Evolutionary conservation across 2,329 filamentous ascomycete genomes (phyloP).

Genomic region (Cladophialophora carrionii): DNA sequence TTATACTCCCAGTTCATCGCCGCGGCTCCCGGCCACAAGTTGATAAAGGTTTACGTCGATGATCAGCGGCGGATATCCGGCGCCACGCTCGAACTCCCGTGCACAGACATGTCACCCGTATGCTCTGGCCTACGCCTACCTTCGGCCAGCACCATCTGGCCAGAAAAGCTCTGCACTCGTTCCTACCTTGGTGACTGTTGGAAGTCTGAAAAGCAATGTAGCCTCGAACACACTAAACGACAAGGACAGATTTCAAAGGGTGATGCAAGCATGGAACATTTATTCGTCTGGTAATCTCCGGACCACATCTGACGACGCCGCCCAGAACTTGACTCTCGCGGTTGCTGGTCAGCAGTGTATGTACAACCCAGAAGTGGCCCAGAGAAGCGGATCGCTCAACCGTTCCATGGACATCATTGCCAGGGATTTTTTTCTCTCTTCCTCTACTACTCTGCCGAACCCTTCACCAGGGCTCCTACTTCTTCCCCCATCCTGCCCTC

Average conservation of each 20-base stretch:
- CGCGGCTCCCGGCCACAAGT: neutral
- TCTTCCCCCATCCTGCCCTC: neutral
- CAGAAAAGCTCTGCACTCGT: too few relatives aligned
- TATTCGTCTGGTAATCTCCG: neutral
- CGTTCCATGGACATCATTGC: constrained; percentile 28
- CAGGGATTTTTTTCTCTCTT: constrained; percentile 3
- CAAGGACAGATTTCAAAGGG: neutral
- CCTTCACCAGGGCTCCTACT: neutral
- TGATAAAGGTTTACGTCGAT: neutral
- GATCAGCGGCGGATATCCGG: too few relatives aligned
- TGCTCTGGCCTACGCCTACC: neutral
- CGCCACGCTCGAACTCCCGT: neutral
- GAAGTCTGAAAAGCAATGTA: neutral
- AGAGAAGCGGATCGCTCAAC: constrained; percentile 4
- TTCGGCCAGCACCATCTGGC: too few relatives aligned
- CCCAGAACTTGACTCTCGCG: neutral
- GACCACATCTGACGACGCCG: neutral
- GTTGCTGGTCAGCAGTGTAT: neutral
- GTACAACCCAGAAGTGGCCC: neutral
- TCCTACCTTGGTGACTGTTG: too few relatives aligned
- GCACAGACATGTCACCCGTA: neutral
- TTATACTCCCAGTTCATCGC: neutral
- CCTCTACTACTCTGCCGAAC: neutral
- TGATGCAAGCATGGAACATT: constrained; percentile 19
- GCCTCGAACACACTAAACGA: neutral